Evolutionary conservation across 176 grass and related monocot species (phyloP), one percentile per base, ranked within the genome.

Genomic region (Pontederia crassipes): DNA sequence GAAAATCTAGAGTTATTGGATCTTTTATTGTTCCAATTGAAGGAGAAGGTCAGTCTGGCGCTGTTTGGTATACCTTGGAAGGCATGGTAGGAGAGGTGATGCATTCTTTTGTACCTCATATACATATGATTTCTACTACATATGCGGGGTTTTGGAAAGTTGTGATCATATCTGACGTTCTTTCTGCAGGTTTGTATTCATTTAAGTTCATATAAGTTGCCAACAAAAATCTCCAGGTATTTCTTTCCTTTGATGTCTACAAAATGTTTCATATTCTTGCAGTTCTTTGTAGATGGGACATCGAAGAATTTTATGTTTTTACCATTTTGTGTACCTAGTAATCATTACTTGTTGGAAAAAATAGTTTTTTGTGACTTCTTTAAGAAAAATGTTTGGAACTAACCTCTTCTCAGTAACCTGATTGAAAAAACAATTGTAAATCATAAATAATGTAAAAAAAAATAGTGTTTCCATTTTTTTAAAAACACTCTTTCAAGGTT

Each of bases 1-100:
- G 93, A 68, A 85, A 97, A 88, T 83, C 73, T 71, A 85, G 87
- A 83, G 67, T 91, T 55, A 78, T 91, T 58, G 93, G 93, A 51
- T 85, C 87, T 67, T 79, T 81, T 68, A 79, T 73, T 65, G 52
- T 92, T 71, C 71, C 68, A 15, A 65, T 97, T 65, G 73, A 79
- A 17, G 64, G 72, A 49, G 74, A 91, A 83, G 84, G 86, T 11
- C 52, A 82, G 73, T 83, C 55, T 1, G 87, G 68, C 45, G 87
- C 84, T 26, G 71, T 65, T 62, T 97, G 93, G 87, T 90, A 88
- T 53, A 83, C 82, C 28, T 86, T 97, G 15, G 93, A 97, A 71
- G 91, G 79, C 63, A 88, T 77, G 83, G 75, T 50, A 64, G 84
- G 84, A 67, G 78, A 85, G 81, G 93, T 91, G 83, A 48, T 40